Evolutionary conservation across 768 basidiomycete species (phyloP).

Genomic region (Podaxis sp.): DNA sequence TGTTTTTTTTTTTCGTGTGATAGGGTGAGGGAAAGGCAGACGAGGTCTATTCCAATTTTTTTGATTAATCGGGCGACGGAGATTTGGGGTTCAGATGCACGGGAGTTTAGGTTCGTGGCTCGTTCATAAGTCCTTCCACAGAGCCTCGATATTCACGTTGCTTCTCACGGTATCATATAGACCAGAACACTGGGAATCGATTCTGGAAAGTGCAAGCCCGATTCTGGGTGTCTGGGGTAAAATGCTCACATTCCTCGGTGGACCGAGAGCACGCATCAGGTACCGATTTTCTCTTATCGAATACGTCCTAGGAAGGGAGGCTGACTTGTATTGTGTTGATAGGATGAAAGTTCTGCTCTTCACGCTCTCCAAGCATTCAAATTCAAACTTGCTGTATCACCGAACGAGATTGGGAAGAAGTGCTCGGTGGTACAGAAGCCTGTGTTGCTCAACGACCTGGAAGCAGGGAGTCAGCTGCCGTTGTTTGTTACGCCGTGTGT

Average conservation of each 20-base stretch:
- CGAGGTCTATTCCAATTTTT: slow-evolving; percentile 47
- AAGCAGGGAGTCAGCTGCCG: slow-evolving; percentile 44
- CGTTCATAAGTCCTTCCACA: neutral
- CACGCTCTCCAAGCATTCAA: slow-evolving; percentile 36
- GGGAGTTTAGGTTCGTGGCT: slow-evolving; percentile 51
- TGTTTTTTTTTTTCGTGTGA: neutral
- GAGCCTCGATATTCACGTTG: neutral
- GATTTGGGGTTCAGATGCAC: slow-evolving; percentile 64
- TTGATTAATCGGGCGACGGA: slow-evolving; percentile 48
- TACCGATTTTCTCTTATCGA: slow-evolving; percentile 65
- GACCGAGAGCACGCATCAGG: slow-evolving; percentile 65
- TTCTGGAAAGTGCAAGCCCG: slow-evolving; percentile 38
- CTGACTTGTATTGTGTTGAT: neutral
- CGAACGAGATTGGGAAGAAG: slow-evolving; percentile 31
- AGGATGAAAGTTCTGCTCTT: slow-evolving; percentile 33
- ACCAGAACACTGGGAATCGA: slow-evolving; percentile 60
- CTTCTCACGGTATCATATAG: slow-evolving; percentile 27
- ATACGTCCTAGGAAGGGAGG: slow-evolving; percentile 27
- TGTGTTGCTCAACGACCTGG: slow-evolving; percentile 37
- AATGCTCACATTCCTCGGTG: slow-evolving; percentile 60
- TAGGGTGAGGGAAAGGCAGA: slow-evolving; percentile 43
- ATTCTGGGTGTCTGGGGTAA: slow-evolving; percentile 65
- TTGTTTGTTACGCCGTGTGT: slow-evolving; percentile 33
- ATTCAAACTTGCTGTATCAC: slow-evolving; percentile 48
- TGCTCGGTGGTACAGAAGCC: slow-evolving; percentile 42